phyloP scores from a whole-genome alignment of 2,329 filamentous ascomycete species.

The Juglanconis sp. region DNA sequence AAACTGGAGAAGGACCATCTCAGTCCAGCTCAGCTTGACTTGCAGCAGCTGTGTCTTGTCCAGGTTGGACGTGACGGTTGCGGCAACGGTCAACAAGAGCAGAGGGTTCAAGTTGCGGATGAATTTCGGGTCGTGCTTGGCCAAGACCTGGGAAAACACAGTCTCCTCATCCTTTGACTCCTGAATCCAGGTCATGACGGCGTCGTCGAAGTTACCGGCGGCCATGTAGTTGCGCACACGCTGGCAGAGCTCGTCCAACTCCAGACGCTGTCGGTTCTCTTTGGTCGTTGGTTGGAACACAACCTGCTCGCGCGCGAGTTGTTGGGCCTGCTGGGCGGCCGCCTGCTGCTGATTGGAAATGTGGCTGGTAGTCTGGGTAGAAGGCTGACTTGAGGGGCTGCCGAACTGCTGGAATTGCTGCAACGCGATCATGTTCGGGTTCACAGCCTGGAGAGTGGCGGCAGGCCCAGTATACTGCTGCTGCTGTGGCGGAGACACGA shows the following conservation, averaged over 20 bases:
- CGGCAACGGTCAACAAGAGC: slow-evolving; percentile 61
- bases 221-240: slow-evolving; percentile 62
- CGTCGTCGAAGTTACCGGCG: slow-evolving; percentile 58
- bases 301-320: slow-evolving; percentile 23
- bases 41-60: slow-evolving; percentile 46
- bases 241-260: slow-evolving; percentile 54
- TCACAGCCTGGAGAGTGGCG: slow-evolving; percentile 5
- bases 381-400: slow-evolving; percentile 12
- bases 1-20: slow-evolving; percentile 56
- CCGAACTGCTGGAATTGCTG: slow-evolving; percentile 17
- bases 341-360: slow-evolving; percentile 7
- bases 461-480: background rate
- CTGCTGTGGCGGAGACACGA: slow-evolving; percentile 12
- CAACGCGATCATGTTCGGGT: slow-evolving; percentile 11
- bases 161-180: slow-evolving; percentile 52
- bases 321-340: slow-evolving; percentile 8
- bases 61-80: slow-evolving; percentile 59
- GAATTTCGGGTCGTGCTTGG: slow-evolving; percentile 48
- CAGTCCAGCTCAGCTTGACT: slow-evolving; percentile 58
- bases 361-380: slow-evolving; percentile 4
- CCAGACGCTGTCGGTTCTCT: slow-evolving; percentile 46
- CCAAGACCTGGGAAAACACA: slow-evolving; percentile 57
- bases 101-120: slow-evolving; percentile 58
- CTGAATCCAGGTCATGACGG: slow-evolving; percentile 66
- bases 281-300: slow-evolving; percentile 38